Conservation (phyloP, 2,329 filamentous ascomycete species). For the Proliferodiscus dingleyae region DNA sequence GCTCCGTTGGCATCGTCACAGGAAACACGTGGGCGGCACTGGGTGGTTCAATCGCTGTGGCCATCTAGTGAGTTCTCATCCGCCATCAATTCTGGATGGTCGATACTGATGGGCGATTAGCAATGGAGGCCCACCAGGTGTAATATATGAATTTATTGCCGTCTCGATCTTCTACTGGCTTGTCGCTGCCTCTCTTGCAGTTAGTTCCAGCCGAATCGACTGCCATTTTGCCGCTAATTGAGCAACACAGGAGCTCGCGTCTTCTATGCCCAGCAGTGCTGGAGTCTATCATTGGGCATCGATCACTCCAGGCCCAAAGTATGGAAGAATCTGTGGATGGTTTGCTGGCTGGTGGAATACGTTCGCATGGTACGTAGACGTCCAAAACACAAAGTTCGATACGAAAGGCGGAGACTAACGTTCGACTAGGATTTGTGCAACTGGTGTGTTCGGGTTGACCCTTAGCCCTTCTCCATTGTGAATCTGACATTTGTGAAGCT, state of each 20-base stretch:
- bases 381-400: too few relatives aligned
- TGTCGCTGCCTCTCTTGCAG: conserved; percentile 46
- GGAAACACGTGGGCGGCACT: conserved; percentile 42
- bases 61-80: conserved; percentile 19
- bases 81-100: not conserved
- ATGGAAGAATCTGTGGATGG: conserved; percentile 42
- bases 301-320: conserved; percentile 41
- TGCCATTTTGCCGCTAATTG: not conserved
- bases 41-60: conserved; percentile 41
- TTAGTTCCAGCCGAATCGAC: conserved; percentile 21
- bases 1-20: conserved; percentile 41
- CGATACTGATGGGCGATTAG: conserved; percentile 40
- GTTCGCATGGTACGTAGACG: conserved; percentile 42
- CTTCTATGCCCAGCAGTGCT: conserved; percentile 25
- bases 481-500: conserved; percentile 13
- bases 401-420: not conserved
- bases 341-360: conserved; percentile 50
- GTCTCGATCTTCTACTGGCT: conserved; percentile 47
- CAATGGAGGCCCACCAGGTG: conserved; percentile 58
- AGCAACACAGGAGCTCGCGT: conserved; percentile 21
- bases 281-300: conserved; percentile 49
- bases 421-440: conserved; percentile 16
- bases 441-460: conserved; percentile 10
- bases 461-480: not conserved
- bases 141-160: conserved; percentile 57